Conservation (phyloP, 2,329 filamentous ascomycete genomes). For the Tolypocladium capitatum region DNA sequence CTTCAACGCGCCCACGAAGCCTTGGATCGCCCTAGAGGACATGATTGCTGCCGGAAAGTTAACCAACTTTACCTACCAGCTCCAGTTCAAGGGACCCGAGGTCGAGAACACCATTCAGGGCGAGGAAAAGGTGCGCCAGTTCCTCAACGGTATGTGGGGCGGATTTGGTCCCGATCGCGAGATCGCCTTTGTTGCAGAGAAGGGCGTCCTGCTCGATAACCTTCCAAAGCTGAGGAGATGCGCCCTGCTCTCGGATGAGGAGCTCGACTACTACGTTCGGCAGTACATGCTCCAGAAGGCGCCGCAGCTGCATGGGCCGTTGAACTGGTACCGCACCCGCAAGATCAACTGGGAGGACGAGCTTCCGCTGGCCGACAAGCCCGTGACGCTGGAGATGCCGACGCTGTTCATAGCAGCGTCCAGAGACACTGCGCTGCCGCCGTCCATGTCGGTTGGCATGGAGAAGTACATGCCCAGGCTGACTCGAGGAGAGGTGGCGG, state of each 20-base stretch:
- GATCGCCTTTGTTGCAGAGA: slow-evolving; percentile 40
- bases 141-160: slow-evolving; percentile 61
- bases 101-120: slow-evolving; percentile 46
- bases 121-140: slow-evolving; percentile 50
- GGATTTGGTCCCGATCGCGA: slow-evolving; percentile 44
- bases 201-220: slow-evolving; percentile 52
- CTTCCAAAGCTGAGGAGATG: slow-evolving; percentile 38
- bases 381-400: slow-evolving; percentile 42
- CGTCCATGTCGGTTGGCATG: slow-evolving; percentile 60
- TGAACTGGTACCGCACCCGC: slow-evolving; percentile 78
- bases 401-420: slow-evolving; percentile 63
- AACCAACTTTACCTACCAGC: slow-evolving; percentile 70
- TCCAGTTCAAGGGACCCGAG: slow-evolving; percentile 60
- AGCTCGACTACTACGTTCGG: slow-evolving; percentile 63
- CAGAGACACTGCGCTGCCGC: slow-evolving; percentile 59
- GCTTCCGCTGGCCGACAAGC: slow-evolving; percentile 42
- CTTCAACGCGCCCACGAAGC: slow-evolving; percentile 40
- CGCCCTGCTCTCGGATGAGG: slow-evolving; percentile 51
- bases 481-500: slow-evolving; percentile 50
- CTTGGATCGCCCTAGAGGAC: slow-evolving; percentile 44
- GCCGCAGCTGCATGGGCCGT: slow-evolving; percentile 58
- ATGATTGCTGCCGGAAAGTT: slow-evolving; percentile 39
- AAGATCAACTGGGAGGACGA: slow-evolving; percentile 70
- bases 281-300: slow-evolving; percentile 48
- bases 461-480: slow-evolving; percentile 50